Base-by-base conservation (phyloP, 352 stramenopile species). In the Phytopythium aichiense region DNA sequence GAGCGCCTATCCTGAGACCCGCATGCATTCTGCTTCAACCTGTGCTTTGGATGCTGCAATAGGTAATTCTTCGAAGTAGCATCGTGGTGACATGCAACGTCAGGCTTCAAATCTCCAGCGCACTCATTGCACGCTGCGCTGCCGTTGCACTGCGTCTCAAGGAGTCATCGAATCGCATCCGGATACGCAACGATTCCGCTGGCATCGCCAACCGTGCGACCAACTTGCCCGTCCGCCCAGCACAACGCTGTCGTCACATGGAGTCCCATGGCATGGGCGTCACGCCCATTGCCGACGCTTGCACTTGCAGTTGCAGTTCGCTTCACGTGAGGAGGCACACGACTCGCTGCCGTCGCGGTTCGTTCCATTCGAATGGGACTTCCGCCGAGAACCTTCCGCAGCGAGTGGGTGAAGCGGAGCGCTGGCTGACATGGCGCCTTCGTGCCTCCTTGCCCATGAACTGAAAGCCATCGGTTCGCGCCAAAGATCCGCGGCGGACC, bases 281-380 rank as follows among this genome's bases (percentile, higher is more conserved):
- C 20, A 23, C 11, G 16, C 7, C 42, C 42, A 49, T 11, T 13
- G 20, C 7, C 42, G 42, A 49, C 42, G 42, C 42, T 49, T 49
- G 7, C 42, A n/a, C 20, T 49, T 49, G 42, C 42, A 23, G 16
- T 49, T 49, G 42, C 7, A 49, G 42, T 49, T 49, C 22, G 42
- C 42, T n/a, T 20, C 11, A 25, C 18, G 20, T 49, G 42, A 49
- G 16, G 42, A 25, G 42, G 35, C 35, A 40, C 35, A 49, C 18
- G n/a, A 22, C 42, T 49, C 20, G 42, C 42, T 49, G 42, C 42
- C 42, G n/a, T 20, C 13, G 42, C n/a, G 9, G 13, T 9, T 22
- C 25, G 46, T 53, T 53, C 46, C 18, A 35, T 53, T 53, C 23
- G 46, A 53, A 53, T 6, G 46, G 23, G 46, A 30, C 25, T 35